Percentiles rank a stretch among this genome's conserved stretches.
Evolutionary conservation across 176 grass and related monocot species (phyloP).

Genomic region (Saccharum officinarum): DNA sequence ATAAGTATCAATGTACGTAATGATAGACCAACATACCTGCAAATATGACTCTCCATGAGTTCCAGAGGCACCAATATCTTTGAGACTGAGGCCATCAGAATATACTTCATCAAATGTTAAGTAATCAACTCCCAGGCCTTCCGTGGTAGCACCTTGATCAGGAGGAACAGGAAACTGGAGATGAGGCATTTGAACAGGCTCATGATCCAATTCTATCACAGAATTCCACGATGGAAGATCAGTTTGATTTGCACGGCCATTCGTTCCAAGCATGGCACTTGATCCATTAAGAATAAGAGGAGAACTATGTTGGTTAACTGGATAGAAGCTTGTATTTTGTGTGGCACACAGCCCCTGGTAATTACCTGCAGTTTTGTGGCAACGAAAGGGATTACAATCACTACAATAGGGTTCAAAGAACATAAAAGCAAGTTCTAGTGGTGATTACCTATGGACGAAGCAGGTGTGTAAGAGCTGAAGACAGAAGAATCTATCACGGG

Average conservation of each 20-base stretch:
- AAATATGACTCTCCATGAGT: constrained; percentile 51
- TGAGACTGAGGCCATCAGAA: constrained; percentile 49
- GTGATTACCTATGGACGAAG: constrained; percentile 48
- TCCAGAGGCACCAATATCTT: constrained; percentile 36
- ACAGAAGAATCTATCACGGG: constrained; percentile 42
- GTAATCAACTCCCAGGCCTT: constrained; percentile 53
- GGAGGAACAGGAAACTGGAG: constrained; percentile 39
- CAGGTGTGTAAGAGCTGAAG: constrained; percentile 29
- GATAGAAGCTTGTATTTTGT: constrained; percentile 45
- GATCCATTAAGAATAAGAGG: constrained; percentile 41
- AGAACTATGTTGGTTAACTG: constrained; percentile 38
- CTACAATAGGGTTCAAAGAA: background rate
- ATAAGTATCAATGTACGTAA: background rate
- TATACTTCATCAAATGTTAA: constrained; percentile 56
- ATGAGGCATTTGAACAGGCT: constrained; percentile 42
- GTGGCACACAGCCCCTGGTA: constrained; percentile 38
- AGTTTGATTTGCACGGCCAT: constrained; percentile 36
- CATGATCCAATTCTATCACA: constrained; percentile 32
- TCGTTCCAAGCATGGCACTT: constrained; percentile 24
- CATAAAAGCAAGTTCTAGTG: constrained; percentile 6
- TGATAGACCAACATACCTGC: constrained; percentile 43
- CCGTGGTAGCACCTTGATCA: constrained; percentile 21
- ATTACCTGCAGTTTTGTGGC: constrained; percentile 42
- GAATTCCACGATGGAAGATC: constrained; percentile 55
- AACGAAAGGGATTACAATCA: constrained; percentile 23